phyloP scores from a whole-genome alignment of 1,284 basidiomycete genomes.

The Cutaneotrichosporon dermatis region DNA sequence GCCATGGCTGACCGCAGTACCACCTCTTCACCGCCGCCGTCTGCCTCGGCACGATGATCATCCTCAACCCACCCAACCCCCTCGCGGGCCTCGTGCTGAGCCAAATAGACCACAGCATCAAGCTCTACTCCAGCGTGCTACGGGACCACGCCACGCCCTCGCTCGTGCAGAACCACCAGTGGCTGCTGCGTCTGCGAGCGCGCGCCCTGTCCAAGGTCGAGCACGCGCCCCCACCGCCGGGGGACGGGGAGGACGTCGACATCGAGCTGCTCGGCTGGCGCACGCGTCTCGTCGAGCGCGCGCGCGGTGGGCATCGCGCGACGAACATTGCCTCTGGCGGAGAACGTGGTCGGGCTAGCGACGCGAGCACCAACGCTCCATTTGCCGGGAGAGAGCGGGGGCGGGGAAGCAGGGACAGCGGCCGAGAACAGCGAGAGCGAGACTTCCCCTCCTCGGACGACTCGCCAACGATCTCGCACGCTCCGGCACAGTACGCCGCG shows the following conservation, averaged over 20 bases:
- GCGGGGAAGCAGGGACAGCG: no score
- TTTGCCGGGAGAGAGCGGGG: no score
- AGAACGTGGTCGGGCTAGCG: no score
- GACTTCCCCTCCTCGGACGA: neutral
- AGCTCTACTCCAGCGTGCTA: conserved; percentile 22
- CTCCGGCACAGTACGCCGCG: no score
- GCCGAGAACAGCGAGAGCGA: neutral
- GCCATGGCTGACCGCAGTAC: conserved; percentile 20
- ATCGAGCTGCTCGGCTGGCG: conserved; percentile 34
- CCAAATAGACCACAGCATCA: conserved; percentile 26
- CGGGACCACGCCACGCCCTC: conserved; percentile 17
- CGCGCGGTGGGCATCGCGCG: conserved; percentile 9
- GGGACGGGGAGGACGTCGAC: conserved; percentile 14
- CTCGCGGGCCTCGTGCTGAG: conserved; percentile 18
- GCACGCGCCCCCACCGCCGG: conserved; percentile 6
- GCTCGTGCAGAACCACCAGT: conserved; percentile 28
- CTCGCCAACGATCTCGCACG: no score
- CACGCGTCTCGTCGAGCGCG: conserved; percentile 30
- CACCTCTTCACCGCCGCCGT: conserved; percentile 37
- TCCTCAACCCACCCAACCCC: conserved; percentile 21
- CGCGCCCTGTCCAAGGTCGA: conserved; percentile 18
- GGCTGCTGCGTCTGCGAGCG: conserved; percentile 27
- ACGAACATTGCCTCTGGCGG: conserved; percentile 6
- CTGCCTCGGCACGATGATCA: conserved; percentile 28
- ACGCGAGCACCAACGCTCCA: no score